These are phyloP conservation scores for Pleurostoma richardsiae DNA, from an alignment of 2,329 filamentous ascomycete genomes.

Conservation along the genomic window DNA sequence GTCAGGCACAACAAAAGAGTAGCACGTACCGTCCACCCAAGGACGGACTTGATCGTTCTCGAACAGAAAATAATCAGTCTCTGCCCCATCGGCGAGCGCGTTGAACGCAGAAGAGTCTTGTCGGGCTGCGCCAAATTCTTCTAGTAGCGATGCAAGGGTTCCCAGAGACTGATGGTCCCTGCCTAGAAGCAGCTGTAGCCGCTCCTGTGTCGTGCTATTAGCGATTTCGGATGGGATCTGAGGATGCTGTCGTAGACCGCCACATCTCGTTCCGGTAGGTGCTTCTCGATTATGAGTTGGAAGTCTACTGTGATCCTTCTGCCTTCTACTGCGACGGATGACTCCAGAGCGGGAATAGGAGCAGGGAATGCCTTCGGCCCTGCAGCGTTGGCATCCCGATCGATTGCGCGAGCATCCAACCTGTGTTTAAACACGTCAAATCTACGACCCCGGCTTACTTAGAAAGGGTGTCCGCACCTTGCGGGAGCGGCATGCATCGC, in stretches of 20 bases:
- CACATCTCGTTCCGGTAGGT: too few species aligned
- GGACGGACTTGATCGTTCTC: neutral
- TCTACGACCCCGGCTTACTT: neutral
- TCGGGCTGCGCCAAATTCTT: neutral
- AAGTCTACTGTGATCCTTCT: neutral
- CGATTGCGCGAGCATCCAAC: constrained; percentile 1
- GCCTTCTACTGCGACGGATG: constrained; percentile 1
- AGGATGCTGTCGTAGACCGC: too few species aligned
- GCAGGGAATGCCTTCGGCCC: neutral
- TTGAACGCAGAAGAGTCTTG: neutral
- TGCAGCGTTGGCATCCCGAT: constrained; percentile 2
- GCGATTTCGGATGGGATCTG: neutral
- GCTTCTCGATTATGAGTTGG: too few species aligned
- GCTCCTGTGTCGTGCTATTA: neutral
- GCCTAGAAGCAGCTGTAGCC: constrained; percentile 1
- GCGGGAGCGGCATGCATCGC: constrained; percentile 1
- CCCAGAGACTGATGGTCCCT: neutral
- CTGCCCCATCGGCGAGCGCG: neutral
- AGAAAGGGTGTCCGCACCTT: neutral
- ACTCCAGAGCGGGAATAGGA: constrained; percentile 1
- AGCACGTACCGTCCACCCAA: neutral
- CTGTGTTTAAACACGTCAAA: neutral
- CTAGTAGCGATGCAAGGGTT: neutral
- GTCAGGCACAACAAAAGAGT: neutral
- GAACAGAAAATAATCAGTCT: neutral